phyloP scores from a whole-genome alignment of 108 stramenopile genomes.

The Discostella stelligeroides region DNA sequence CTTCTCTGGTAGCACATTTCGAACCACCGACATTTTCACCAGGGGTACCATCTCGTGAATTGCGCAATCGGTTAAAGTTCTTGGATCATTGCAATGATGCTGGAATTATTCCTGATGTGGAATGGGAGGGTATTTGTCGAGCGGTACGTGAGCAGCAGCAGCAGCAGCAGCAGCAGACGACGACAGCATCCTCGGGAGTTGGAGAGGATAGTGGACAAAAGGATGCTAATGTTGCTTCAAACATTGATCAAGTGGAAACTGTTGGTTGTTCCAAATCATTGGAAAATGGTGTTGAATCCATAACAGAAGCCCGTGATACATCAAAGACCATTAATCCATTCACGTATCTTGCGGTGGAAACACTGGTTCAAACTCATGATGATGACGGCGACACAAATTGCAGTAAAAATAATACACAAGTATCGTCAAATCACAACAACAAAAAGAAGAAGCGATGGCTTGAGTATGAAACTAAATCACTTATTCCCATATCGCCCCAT shows the following conservation, averaged over 20 bases:
- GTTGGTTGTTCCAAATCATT: conserved; percentile 42
- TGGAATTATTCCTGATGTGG: conserved; percentile 67
- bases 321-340: conserved; percentile 43
- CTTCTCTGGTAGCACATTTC: conserved; percentile 54
- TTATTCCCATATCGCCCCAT: conserved; percentile 52
- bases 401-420: neutral
- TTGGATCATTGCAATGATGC: conserved; percentile 59
- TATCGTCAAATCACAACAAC: neutral
- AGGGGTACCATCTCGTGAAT: conserved; percentile 68
- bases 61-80: conserved; percentile 66
- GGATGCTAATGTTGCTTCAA: conserved; percentile 7
- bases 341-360: conserved; percentile 24
- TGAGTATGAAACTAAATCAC: conserved; percentile 30
- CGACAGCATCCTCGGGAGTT: neutral
- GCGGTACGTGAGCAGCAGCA: conserved; percentile 26
- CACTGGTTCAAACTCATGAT: conserved; percentile 5
- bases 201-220: conserved; percentile 21
- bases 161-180: neutral
- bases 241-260: conserved; percentile 23
- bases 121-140: conserved; percentile 57
- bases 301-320: neutral
- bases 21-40: conserved; percentile 72
- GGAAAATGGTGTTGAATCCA: neutral
- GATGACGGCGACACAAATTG: neutral
- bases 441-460: conserved; percentile 32